Evolutionary conservation across 352 stramenopile species (phyloP).

Genomic region (Sclerospora graminicola): DNA sequence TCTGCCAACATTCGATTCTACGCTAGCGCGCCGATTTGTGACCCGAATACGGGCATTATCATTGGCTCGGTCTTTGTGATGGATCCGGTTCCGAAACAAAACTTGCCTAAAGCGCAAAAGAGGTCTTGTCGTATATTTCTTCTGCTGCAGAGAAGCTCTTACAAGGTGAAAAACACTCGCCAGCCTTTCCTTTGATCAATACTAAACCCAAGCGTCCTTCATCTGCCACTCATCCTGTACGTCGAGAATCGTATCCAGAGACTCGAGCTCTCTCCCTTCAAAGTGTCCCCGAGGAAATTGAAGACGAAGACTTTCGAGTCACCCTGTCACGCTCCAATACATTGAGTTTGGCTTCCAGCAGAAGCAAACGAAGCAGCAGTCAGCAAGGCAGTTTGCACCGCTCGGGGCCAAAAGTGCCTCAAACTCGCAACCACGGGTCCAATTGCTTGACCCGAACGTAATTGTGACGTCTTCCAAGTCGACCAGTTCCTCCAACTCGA

Average conservation of each 20-base stretch:
- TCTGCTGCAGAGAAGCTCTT: constrained; percentile 45
- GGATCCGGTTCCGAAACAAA: constrained; percentile 42
- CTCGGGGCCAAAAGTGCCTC: constrained; percentile 2
- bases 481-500: constrained; percentile 3
- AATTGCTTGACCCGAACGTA: constrained; percentile 25
- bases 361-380: constrained; percentile 5
- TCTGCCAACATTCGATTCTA: constrained; percentile 90
- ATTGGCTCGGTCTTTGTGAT: constrained; percentile 81
- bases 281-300: constrained; percentile 37
- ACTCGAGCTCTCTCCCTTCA: constrained; percentile 29
- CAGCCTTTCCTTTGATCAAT: neutral
- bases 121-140: constrained; percentile 60
- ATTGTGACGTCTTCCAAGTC: constrained; percentile 10
- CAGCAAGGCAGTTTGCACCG: constrained; percentile 8
- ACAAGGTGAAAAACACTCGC: constrained; percentile 9
- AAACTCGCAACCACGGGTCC: constrained; percentile 13
- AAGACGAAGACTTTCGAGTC: constrained; percentile 23
- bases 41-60: constrained; percentile 39
- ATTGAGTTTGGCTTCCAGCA: constrained; percentile 13
- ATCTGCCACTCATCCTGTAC: constrained; percentile 7
- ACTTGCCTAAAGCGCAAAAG: constrained; percentile 41
- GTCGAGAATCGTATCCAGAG: constrained; percentile 17
- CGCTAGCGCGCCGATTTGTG: constrained; percentile 63
- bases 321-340: constrained; percentile 13
- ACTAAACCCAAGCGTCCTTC: constrained; percentile 24